Evolutionary conservation across 345 rosid species (phyloP).

Genomic region (Geranium brycei): DNA sequence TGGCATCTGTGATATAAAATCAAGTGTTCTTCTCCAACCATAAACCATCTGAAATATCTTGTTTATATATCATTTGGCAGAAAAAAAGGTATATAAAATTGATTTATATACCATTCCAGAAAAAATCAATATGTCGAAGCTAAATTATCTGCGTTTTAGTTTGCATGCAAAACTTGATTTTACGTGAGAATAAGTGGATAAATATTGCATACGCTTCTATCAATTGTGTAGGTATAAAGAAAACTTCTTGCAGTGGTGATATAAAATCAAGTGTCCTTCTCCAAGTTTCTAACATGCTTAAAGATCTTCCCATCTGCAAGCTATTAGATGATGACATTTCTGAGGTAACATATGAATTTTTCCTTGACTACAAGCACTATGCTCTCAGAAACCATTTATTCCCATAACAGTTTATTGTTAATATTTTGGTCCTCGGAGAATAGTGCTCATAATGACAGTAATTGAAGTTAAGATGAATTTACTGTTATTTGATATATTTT

Average conservation of each 20-base stretch:
- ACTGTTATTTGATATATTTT: background rate
- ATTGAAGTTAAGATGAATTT: background rate
- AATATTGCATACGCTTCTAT: background rate
- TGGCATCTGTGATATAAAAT: background rate
- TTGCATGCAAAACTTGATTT: no score
- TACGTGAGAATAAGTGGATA: conserved; percentile 1
- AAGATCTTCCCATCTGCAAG: conserved; percentile 24
- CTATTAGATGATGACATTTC: conserved; percentile 36
- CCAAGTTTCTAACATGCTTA: conserved; percentile 21
- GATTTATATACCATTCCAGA: no score
- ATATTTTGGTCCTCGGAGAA: no score
- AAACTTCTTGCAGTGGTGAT: conserved; percentile 10
- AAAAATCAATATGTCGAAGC: no score
- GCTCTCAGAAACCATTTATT: background rate
- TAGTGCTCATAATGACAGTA: background rate
- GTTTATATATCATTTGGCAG: no score
- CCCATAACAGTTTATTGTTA: no score
- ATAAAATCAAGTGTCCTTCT: conserved; percentile 19
- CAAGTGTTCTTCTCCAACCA: no score
- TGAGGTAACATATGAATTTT: conserved; percentile 20
- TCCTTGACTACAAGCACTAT: background rate
- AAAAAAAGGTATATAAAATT: no score
- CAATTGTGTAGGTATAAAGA: conserved; percentile 24
- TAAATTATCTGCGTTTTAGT: no score
- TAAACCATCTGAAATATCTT: no score